Percentiles rank a stretch among this genome's conserved stretches.
phyloP scores from a whole-genome alignment of 2,329 filamentous ascomycete genomes.

The Cercospora sp. region DNA sequence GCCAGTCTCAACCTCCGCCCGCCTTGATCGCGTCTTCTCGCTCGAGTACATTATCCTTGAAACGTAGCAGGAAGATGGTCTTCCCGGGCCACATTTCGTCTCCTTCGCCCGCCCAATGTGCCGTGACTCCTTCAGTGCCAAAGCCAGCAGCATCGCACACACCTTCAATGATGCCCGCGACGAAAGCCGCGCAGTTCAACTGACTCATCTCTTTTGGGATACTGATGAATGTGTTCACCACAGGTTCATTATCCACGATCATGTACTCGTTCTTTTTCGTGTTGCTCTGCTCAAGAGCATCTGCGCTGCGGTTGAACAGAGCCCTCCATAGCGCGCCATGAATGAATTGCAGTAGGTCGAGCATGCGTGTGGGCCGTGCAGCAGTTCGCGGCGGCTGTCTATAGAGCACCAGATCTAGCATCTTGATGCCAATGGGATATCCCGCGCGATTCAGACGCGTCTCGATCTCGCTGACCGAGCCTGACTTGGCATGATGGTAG shows the following conservation, averaged over 20 bases:
- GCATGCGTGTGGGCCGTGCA: slow-evolving; percentile 79
- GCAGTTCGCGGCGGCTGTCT: slow-evolving; percentile 68
- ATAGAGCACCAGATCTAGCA: slow-evolving; percentile 92
- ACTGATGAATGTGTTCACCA: slow-evolving; percentile 91
- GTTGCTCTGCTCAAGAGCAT: slow-evolving; percentile 86
- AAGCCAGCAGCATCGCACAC: slow-evolving; percentile 93
- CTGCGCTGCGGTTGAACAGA: slow-evolving; percentile 86
- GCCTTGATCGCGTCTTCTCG: slow-evolving; percentile 64
- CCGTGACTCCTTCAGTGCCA: slow-evolving; percentile 77
- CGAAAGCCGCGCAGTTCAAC: slow-evolving; percentile 93
- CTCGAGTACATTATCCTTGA: slow-evolving; percentile 87
- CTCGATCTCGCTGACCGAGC: slow-evolving; percentile 90
- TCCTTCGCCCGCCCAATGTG: slow-evolving; percentile 68
- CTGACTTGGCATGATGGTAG: slow-evolving; percentile 88
- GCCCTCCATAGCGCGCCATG: slow-evolving; percentile 89
- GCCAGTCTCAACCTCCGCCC: slow-evolving; percentile 31
- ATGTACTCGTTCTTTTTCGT: slow-evolving; percentile 94
- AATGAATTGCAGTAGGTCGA: slow-evolving; percentile 91
- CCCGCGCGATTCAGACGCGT: slow-evolving; percentile 53
- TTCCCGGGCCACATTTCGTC: slow-evolving; percentile 84
- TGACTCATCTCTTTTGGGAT: slow-evolving; percentile 94
- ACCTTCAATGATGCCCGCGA: slow-evolving; percentile 92
- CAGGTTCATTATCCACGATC: slow-evolving; percentile 96
- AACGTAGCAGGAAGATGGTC: slow-evolving; percentile 94
- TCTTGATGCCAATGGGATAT: slow-evolving; percentile 88